Conservation (phyloP, 768 basidiomycete genomes). For the Hydnum rufescens region DNA sequence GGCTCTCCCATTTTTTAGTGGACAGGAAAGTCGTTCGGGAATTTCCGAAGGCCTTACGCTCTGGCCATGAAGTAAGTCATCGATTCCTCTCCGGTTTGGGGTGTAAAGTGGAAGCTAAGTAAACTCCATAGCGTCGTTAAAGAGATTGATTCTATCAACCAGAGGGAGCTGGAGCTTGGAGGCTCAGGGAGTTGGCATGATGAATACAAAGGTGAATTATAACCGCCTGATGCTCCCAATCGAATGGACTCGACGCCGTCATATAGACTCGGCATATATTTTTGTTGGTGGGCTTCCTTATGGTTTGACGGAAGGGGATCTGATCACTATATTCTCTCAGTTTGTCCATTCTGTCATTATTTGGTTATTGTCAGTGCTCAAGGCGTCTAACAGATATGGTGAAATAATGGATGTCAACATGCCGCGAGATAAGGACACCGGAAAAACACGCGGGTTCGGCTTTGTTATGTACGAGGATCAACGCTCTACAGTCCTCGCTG, state of each 20-base stretch:
- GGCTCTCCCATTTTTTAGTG: slow-evolving; percentile 30
- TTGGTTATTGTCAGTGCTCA: not conserved
- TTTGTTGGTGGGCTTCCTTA: slow-evolving; percentile 76
- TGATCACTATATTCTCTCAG: slow-evolving; percentile 96
- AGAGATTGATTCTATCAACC: slow-evolving; percentile 87
- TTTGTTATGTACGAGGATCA: slow-evolving; percentile 99
- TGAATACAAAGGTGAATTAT: slow-evolving; percentile 58
- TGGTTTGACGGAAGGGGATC: slow-evolving; percentile 92
- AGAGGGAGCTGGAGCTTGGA: slow-evolving; percentile 66
- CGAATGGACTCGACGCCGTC: not conserved
- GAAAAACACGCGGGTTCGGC: slow-evolving; percentile 77
- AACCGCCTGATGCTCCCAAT: not conserved
- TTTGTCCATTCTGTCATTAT: no score
- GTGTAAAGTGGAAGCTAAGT: no score
- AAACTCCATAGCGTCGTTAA: slow-evolving; percentile 26
- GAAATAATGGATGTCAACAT: slow-evolving; percentile 90
- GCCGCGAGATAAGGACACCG: slow-evolving; percentile 83
- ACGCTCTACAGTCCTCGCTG: slow-evolving; percentile 83
- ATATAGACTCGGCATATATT: slow-evolving; percentile 79
- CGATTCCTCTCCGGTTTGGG: no score
- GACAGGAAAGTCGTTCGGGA: no score
- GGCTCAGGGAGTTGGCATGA: slow-evolving; percentile 73
- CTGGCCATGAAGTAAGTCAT: no score
- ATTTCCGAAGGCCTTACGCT: no score
- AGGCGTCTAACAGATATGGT: slow-evolving; percentile 50